Percentiles rank a stretch among this genome's conserved stretches.
Evolutionary conservation across 1,284 basidiomycete genomes (phyloP).

Genomic region (Athelia sp.): DNA sequence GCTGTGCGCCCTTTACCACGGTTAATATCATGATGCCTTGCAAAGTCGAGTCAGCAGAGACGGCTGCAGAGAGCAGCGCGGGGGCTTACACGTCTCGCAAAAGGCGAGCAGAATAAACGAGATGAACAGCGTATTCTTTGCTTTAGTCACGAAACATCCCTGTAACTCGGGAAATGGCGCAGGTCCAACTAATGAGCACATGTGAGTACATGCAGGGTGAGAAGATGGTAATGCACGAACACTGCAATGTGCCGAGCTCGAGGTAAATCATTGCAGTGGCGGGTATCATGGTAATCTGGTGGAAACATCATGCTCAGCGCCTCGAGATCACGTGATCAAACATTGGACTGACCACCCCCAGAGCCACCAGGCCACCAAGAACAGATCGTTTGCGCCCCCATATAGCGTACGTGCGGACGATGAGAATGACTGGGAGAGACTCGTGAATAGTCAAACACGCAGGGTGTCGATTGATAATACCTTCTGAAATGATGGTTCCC

Average conservation of each 20-base stretch:
- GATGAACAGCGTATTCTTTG: slow-evolving; percentile 30
- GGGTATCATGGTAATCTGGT: slow-evolving; percentile 26
- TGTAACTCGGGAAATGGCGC: slow-evolving; percentile 15
- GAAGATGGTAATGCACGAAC: slow-evolving; percentile 22
- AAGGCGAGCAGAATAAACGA: slow-evolving; percentile 32
- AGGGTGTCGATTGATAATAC: slow-evolving; percentile 13
- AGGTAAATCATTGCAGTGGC: slow-evolving; percentile 26
- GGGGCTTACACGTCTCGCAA: slow-evolving; percentile 33
- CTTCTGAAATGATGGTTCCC: slow-evolving; percentile 34
- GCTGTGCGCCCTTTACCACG: slow-evolving; percentile 28
- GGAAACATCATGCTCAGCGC: background rate
- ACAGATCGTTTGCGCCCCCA: slow-evolving; percentile 33
- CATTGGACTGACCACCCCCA: slow-evolving; percentile 17
- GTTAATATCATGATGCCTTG: slow-evolving; percentile 34
- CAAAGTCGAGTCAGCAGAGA: background rate
- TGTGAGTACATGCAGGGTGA: background rate
- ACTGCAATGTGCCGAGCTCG: slow-evolving; percentile 28
- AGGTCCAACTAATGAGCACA: slow-evolving; percentile 9
- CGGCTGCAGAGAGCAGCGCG: background rate
- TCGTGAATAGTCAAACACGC: background rate
- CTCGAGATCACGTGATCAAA: background rate
- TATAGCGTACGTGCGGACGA: slow-evolving; percentile 37
- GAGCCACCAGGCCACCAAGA: slow-evolving; percentile 20
- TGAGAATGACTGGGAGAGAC: slow-evolving; percentile 26
- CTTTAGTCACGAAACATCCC: slow-evolving; percentile 22